Conservation (phyloP, 2,329 filamentous ascomycete genomes). For the Neopestalotiopsis rosae region DNA sequence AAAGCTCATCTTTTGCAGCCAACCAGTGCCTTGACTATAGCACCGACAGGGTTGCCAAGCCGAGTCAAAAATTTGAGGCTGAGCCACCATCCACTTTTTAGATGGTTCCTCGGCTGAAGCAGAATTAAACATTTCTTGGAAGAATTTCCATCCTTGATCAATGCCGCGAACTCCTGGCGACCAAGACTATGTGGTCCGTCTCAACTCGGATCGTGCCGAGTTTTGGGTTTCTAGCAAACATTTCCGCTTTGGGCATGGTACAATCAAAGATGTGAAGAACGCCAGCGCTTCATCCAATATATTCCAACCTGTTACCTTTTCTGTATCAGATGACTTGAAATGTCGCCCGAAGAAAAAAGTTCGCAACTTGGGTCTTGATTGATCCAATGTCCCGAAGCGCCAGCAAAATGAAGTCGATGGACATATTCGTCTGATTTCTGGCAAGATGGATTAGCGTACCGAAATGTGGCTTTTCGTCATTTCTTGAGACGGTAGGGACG, state of each 20-base stretch:
- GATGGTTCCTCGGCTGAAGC: no score
- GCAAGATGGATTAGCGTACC: background rate
- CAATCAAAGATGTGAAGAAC: background rate
- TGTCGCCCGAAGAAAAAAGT: background rate
- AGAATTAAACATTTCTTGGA: no score
- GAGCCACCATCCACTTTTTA: no score
- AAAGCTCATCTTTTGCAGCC: background rate
- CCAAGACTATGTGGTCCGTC: background rate
- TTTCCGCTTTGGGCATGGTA: conserved; percentile 7
- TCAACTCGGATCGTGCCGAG: conserved; percentile 5
- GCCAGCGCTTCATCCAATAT: background rate
- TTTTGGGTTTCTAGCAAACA: conserved; percentile 13
- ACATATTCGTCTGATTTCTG: background rate
- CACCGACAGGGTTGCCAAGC: background rate
- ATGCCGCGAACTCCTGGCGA: background rate
- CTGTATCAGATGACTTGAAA: background rate
- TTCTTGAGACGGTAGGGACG: background rate
- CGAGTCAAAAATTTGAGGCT: no score
- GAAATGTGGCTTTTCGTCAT: background rate
- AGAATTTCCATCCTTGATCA: background rate
- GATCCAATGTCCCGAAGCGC: background rate
- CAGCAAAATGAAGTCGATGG: background rate
- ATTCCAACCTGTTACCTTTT: background rate
- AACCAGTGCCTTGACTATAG: background rate
- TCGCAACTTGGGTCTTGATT: background rate